Percentiles rank a stretch among this genome's conserved stretches.
Evolutionary conservation across 1,139 yeast genomes (phyloP).

Genomic region (Spathaspora sp.): DNA sequence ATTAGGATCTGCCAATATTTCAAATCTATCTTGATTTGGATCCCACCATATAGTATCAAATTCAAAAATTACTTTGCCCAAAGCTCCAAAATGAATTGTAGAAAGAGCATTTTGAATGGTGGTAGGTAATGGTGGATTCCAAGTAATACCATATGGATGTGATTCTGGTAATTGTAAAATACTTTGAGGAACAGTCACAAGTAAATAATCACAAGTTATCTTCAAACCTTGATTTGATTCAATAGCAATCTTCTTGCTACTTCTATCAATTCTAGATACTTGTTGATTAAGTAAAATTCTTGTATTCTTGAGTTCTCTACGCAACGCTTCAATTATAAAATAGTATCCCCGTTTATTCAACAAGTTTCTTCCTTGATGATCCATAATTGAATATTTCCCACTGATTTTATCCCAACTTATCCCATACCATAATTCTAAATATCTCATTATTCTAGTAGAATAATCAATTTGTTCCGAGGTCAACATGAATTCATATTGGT

Average conservation of each 20-base stretch:
- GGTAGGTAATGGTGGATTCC: constrained; percentile 60
- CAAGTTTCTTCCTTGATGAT: constrained; percentile 74
- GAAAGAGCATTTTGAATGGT: constrained; percentile 44
- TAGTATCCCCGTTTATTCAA: constrained; percentile 62
- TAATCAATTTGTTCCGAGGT: constrained; percentile 50
- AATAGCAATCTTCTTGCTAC: constrained; percentile 15
- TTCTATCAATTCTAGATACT: constrained; percentile 43
- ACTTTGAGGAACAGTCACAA: constrained; percentile 79
- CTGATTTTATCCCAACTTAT: constrained; percentile 64
- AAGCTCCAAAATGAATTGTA: constrained; percentile 61
- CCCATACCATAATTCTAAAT: constrained; percentile 78
- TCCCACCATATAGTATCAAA: constrained; percentile 73
- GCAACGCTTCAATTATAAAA: constrained; percentile 46
- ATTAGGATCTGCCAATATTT: constrained; percentile 38
- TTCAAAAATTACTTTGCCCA: constrained; percentile 78
- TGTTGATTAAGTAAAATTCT: constrained; percentile 43
- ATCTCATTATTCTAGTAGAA: constrained; percentile 53
- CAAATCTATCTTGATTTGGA: constrained; percentile 48
- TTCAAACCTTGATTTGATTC: constrained; percentile 19
- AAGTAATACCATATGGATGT: constrained; percentile 47
- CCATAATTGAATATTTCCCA: constrained; percentile 63
- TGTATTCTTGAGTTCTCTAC: constrained; percentile 35
- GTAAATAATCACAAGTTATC: constrained; percentile 47
- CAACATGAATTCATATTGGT: constrained; percentile 44
- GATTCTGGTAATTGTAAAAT: constrained; percentile 42